Conservation (phyloP, 2,329 filamentous ascomycete genomes). For the Fusarium tuaranense region DNA sequence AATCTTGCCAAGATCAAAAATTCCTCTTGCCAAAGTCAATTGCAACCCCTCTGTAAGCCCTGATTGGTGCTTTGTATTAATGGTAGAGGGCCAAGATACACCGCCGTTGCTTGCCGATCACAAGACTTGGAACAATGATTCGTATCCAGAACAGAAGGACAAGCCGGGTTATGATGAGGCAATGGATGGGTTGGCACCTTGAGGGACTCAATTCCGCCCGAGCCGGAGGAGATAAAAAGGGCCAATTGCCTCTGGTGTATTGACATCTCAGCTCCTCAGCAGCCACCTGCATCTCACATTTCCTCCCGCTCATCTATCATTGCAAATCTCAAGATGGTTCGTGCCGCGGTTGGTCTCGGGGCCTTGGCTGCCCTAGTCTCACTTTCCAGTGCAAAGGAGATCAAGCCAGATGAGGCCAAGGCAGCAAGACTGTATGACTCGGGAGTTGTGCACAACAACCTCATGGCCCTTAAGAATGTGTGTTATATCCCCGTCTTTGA, state of each 20-base stretch:
- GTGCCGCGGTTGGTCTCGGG: constrained; percentile 24
- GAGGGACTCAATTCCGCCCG: neutral
- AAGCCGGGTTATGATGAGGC: too few relatives aligned
- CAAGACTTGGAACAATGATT: neutral
- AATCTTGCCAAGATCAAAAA: constrained; percentile 26
- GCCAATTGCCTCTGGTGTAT: neutral
- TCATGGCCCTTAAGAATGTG: constrained; percentile 34
- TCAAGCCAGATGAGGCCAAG: constrained; percentile 26
- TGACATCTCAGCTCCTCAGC: neutral
- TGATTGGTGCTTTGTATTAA: constrained; percentile 14
- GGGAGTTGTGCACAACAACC: constrained; percentile 33
- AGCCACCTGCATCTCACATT: neutral
- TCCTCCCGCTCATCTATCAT: neutral
- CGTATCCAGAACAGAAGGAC: neutral
- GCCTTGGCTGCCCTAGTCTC: constrained; percentile 19
- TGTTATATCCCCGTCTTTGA: neutral
- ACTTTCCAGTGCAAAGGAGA: constrained; percentile 30
- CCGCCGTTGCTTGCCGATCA: neutral
- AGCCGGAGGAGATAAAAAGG: constrained; percentile 11
- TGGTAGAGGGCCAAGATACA: neutral
- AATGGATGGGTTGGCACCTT: neutral
- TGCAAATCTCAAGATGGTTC: constrained; percentile 31
- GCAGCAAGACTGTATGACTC: constrained; percentile 32
- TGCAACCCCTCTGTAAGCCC: neutral
- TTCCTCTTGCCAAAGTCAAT: neutral